A percentile compares a stretch with the other conserved stretches of the same genome.
phyloP scores from a whole-genome alignment of 495 filamentous ascomycete species.

The Penicillium egyptiacum region DNA sequence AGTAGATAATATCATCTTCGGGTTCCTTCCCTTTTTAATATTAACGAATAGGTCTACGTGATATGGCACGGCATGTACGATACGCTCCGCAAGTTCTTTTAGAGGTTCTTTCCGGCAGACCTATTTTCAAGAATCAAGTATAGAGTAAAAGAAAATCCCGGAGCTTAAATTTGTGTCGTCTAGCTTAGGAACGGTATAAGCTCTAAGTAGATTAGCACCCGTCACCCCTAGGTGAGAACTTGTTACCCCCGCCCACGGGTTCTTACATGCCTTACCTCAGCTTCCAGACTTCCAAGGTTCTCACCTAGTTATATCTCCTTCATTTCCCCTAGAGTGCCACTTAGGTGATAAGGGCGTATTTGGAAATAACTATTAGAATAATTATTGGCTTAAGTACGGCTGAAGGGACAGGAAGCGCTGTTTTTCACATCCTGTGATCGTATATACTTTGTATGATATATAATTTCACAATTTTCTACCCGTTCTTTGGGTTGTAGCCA shows the following conservation, averaged over 20 bases:
- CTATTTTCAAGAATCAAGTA: not conserved
- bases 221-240: not conserved
- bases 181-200: not conserved
- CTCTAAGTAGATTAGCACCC: not conserved
- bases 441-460: no score
- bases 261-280: not conserved
- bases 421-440: no score
- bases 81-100: conserved; percentile 11
- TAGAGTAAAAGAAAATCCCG: no score
- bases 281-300: not conserved
- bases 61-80: conserved; percentile 17
- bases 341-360: not conserved
- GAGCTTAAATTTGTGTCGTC: no score
- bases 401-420: no score
- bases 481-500: not conserved
- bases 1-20: conserved; percentile 13
- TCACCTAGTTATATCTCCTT: not conserved
- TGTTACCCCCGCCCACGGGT: not conserved
- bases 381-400: no score
- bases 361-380: no score
- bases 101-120: not conserved
- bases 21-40: conserved; percentile 19
- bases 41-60: conserved; percentile 20
- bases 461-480: no score
- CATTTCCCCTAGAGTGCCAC: not conserved